Conservation (phyloP, 108 stramenopile species). For the Phaeodactylum tricornutum region DNA sequence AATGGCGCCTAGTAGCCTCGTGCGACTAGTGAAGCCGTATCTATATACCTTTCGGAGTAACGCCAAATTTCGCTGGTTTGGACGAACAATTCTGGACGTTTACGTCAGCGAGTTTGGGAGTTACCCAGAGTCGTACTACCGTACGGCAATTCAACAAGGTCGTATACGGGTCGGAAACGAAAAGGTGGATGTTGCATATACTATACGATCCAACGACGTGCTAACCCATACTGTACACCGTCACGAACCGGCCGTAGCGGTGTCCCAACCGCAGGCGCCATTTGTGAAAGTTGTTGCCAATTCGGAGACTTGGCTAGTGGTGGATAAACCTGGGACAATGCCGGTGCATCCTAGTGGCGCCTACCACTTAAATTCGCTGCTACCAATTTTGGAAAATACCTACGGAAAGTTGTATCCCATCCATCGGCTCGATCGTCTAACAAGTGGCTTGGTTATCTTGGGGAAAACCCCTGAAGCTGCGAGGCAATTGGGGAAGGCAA, state of each 20-base stretch:
- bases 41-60: constrained; percentile 66
- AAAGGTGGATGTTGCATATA: constrained; percentile 37
- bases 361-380: constrained; percentile 75
- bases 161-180: constrained; percentile 60
- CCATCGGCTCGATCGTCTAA: constrained; percentile 75
- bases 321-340: constrained; percentile 86
- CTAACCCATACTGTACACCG: constrained; percentile 73
- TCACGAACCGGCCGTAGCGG: constrained; percentile 77
- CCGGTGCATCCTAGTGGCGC: constrained; percentile 94
- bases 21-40: constrained; percentile 31
- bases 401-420: constrained; percentile 53
- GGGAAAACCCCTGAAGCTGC: constrained; percentile 56
- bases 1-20: too few relatives aligned
- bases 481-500: constrained; percentile 46
- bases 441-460: constrained; percentile 59
- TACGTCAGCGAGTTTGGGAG: constrained; percentile 66
- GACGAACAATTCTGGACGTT: constrained; percentile 58
- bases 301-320: constrained; percentile 45
- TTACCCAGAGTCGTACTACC: constrained; percentile 64
- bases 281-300: constrained; percentile 49
- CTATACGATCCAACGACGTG: constrained; percentile 48
- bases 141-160: constrained; percentile 57
- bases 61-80: constrained; percentile 73
- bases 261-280: constrained; percentile 10
- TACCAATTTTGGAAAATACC: constrained; percentile 47